These are phyloP conservation scores for Fusarium penzigii DNA, from an alignment of 2,329 filamentous ascomycete species.

Conservation along the genomic window DNA sequence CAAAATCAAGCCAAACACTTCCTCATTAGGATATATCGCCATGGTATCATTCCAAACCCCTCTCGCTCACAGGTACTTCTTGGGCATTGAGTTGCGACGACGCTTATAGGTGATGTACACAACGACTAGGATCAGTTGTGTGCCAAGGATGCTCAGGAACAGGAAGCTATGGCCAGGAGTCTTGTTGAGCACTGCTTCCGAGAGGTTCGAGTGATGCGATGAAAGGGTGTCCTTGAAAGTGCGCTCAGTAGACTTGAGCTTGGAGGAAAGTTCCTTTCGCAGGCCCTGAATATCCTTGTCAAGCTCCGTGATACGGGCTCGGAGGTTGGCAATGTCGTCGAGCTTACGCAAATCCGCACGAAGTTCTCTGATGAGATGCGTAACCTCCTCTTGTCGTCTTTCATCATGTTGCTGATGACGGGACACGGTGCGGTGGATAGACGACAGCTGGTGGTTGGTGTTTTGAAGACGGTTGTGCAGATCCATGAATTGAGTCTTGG, in stretches of 20 bases:
- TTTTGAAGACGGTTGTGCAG: slow-evolving; percentile 81
- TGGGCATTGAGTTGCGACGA: slow-evolving; percentile 73
- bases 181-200: slow-evolving; percentile 49
- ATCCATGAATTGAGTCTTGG: slow-evolving; percentile 72
- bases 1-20: not conserved
- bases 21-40: too few relatives aligned
- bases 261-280: slow-evolving; percentile 50
- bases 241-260: slow-evolving; percentile 52
- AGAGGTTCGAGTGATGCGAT: slow-evolving; percentile 51
- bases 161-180: slow-evolving; percentile 53
- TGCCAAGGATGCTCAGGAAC: slow-evolving; percentile 71
- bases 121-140: slow-evolving; percentile 70
- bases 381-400: slow-evolving; percentile 57
- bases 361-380: slow-evolving; percentile 48
- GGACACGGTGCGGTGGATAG: slow-evolving; percentile 60
- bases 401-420: slow-evolving; percentile 53
- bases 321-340: slow-evolving; percentile 45
- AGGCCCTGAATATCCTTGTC: slow-evolving; percentile 61
- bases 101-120: slow-evolving; percentile 80
- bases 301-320: slow-evolving; percentile 51
- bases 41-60: not conserved
- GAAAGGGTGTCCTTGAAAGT: slow-evolving; percentile 53
- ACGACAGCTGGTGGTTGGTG: slow-evolving; percentile 67
- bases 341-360: slow-evolving; percentile 47
- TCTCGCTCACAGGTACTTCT: slow-evolving; percentile 76